phyloP scores from a whole-genome alignment of 2,329 filamentous ascomycete genomes.

The Lomentospora prolificans region DNA sequence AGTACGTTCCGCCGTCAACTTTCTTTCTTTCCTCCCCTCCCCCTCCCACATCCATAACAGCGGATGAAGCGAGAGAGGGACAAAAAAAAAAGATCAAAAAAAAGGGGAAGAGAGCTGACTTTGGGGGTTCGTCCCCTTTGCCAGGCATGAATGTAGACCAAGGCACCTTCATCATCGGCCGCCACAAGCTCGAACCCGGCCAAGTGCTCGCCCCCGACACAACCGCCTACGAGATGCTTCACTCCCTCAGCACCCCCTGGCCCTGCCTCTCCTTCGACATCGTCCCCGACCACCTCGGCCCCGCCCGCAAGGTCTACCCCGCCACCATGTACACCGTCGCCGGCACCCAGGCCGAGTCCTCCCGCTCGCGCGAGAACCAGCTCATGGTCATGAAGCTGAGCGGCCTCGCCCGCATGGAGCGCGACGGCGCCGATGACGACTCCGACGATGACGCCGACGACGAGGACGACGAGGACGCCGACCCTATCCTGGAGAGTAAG shows the following conservation, averaged over 20 bases:
- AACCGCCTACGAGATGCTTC: slow-evolving; percentile 96
- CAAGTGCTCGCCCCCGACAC: slow-evolving; percentile 86
- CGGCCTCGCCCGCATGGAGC: slow-evolving; percentile 79
- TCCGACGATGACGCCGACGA: slow-evolving; percentile 55
- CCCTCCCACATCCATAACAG: neutral
- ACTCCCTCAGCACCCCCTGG: slow-evolving; percentile 89
- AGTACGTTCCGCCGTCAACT: slow-evolving; percentile 21
- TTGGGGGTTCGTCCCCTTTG: slow-evolving; percentile 19
- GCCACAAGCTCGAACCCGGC: slow-evolving; percentile 81
- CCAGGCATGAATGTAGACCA: slow-evolving; percentile 90
- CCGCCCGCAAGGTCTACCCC: slow-evolving; percentile 86
- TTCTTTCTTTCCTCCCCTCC: neutral
- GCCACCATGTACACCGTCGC: slow-evolving; percentile 91
- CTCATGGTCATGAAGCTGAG: slow-evolving; percentile 96
- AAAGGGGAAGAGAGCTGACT: no score
- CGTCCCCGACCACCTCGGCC: slow-evolving; percentile 72
- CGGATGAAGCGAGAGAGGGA: no score
- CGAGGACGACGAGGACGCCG: slow-evolving; percentile 60
- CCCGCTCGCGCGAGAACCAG: slow-evolving; percentile 74
- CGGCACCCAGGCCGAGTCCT: slow-evolving; percentile 80
- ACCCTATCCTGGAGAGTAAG: slow-evolving; percentile 90
- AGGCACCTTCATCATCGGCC: slow-evolving; percentile 89
- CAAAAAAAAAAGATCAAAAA: no score
- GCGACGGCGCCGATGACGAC: slow-evolving; percentile 54
- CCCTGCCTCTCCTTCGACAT: slow-evolving; percentile 96